Conservation (phyloP, 2,329 filamentous ascomycete genomes). For the Penicillium verrucosum region DNA sequence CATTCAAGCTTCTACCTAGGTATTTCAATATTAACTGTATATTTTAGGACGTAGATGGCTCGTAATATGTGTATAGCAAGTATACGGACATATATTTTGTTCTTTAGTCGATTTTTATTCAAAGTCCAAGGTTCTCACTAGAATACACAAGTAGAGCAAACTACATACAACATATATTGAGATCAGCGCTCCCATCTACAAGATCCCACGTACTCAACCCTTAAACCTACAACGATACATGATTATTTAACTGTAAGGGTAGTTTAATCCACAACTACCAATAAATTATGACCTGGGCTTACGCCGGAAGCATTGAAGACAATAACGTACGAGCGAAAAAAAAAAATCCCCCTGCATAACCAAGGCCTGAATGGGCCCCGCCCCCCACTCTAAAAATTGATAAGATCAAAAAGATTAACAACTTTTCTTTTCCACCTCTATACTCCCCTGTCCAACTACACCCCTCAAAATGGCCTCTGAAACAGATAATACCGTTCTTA, state of each 20-base stretch:
- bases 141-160: neutral
- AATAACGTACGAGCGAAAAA: conserved; percentile 7
- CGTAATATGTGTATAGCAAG: no score
- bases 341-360: neutral
- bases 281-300: neutral
- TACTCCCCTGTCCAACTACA: neutral
- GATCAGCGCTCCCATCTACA: neutral
- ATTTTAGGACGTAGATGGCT: neutral
- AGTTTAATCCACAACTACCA: neutral
- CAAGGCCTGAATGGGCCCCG: conserved; percentile 22
- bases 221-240: neutral
- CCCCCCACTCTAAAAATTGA: conserved; percentile 41
- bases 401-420: conserved; percentile 36
- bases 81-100: no score
- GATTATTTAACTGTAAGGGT: neutral
- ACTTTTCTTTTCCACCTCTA: conserved; percentile 9
- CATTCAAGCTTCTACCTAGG: neutral
- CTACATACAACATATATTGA: neutral
- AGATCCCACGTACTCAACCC: neutral
- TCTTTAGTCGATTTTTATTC: neutral
- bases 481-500: conserved; percentile 39
- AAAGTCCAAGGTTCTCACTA: neutral
- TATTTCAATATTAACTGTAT: no score
- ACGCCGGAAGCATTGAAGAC: neutral
- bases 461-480: conserved; percentile 31